Base-by-base conservation (phyloP, 305 asterid species). In the Fraxinus greggii region DNA sequence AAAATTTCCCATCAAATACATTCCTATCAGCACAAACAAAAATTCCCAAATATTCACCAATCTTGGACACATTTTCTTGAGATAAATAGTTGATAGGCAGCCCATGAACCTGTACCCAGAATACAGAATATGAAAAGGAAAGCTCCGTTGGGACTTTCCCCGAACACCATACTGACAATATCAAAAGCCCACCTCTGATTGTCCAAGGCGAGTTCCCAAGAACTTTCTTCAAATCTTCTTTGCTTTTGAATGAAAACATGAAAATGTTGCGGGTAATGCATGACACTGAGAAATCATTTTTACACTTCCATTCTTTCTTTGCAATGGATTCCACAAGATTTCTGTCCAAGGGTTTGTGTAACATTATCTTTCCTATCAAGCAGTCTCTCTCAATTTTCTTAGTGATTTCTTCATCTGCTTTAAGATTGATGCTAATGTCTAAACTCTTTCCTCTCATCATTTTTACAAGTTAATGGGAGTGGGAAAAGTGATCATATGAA, bases 101-200 rank as follows among this genome's bases (percentile, higher is more conserved):
- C 13, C 87, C 87, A 24, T 85, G 88, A 33, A 84, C 86, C 51
- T 81, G 88, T 28, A 85, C 86, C 88, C 86, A 87, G 9, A 87
- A 87, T 1, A 73, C 77, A 2, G 88, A 87, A 21, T 29, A 70
- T 0, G 72, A 80, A 23, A 85, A 75, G 1, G 51, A 40, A 23
- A 85, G 6, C 80, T 83, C 86, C 0, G 13, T 32, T 32, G 78
- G 84, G 45, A 79, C 51, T 26, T 81, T 67, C 0, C 75, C 45
- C 21, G 88, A 77, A 33, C 33, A 28, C 83, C 86, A 85, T 3
- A 56, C 63, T 0, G 85, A 51, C 70, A 85, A 65, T 17, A 87
- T 32, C 4, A 87, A 81, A 29, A 85, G 83, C 23, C 86, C 83
- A 1, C 86, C 80, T 32, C 72, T 31, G 79, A 87, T 61, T 2